Percentiles rank a stretch among this genome's conserved stretches.
phyloP scores from a whole-genome alignment of 768 basidiomycete genomes.

The Rhodotorula babjevae region DNA sequence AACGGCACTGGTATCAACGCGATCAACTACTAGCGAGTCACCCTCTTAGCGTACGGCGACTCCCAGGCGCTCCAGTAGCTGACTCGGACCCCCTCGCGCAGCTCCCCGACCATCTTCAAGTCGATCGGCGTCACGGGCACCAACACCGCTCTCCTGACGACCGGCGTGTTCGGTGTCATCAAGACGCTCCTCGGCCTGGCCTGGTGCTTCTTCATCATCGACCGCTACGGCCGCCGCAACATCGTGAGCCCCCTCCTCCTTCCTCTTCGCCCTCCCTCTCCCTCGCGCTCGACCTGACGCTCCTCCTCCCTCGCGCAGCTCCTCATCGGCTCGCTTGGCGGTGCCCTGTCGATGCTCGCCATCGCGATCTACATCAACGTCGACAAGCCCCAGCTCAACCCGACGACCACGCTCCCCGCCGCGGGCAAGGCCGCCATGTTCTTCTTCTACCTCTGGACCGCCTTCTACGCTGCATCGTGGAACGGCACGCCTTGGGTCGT shows the following conservation, averaged over 20 bases:
- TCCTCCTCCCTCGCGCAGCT: conserved; percentile 34
- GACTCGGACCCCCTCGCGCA: conserved; percentile 50
- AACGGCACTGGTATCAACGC: conserved; percentile 49
- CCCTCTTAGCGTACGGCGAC: conserved; percentile 49
- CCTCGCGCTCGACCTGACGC: conserved; percentile 51
- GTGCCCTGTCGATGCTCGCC: conserved; percentile 52
- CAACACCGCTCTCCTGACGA: conserved; percentile 38
- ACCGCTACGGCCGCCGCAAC: conserved; percentile 34
- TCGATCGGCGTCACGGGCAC: conserved; percentile 47
- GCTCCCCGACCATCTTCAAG: conserved; percentile 52
- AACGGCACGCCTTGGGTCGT: conserved; percentile 53
- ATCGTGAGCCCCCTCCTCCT: conserved; percentile 11
- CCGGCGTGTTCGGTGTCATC: conserved; percentile 55
- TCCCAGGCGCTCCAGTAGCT: conserved; percentile 40
- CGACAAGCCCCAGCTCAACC: conserved; percentile 4
- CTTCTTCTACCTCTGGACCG: conserved; percentile 44
- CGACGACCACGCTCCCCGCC: no score
- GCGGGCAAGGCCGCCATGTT: conserved; percentile 15
- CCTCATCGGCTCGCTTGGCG: conserved; percentile 51
- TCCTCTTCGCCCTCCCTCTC: conserved; percentile 48
- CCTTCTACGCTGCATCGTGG: conserved; percentile 42
- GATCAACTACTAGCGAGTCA: conserved; percentile 15
- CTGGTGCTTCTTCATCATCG: conserved; percentile 46
- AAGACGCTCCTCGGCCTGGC: conserved; percentile 49
- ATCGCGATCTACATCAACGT: conserved; percentile 44